phyloP scores from a whole-genome alignment of 2,329 filamentous ascomycete genomes.

The Alternaria novae-zelandiae region DNA sequence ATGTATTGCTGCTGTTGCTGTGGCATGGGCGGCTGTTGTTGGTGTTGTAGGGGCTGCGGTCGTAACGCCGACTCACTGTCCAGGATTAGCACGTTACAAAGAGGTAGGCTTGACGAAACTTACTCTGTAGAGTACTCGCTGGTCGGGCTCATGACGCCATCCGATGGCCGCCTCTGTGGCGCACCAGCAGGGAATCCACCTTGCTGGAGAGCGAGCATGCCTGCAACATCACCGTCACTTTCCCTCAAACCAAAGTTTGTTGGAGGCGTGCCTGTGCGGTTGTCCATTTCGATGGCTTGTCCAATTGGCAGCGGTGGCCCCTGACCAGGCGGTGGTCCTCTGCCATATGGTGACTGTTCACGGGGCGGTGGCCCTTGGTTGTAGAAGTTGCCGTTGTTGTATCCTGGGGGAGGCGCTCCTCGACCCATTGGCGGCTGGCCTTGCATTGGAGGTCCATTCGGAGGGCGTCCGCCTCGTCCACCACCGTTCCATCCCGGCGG shows the following conservation, averaged over 20 bases:
- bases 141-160: slow-evolving; percentile 57
- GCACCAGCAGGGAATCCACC: slow-evolving; percentile 38
- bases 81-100: slow-evolving; percentile 2
- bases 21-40: slow-evolving; percentile 21
- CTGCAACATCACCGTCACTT: slow-evolving; percentile 74
- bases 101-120: slow-evolving; percentile 41
- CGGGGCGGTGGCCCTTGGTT: slow-evolving; percentile 48
- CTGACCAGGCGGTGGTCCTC: slow-evolving; percentile 62
- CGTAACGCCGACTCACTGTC: slow-evolving; percentile 17
- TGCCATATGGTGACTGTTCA: slow-evolving; percentile 50
- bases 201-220: slow-evolving; percentile 76
- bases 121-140: slow-evolving; percentile 80
- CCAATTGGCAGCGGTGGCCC: slow-evolving; percentile 54
- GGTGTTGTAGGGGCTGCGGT: slow-evolving; percentile 26
- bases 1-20: slow-evolving; percentile 45
- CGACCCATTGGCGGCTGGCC: slow-evolving; percentile 48
- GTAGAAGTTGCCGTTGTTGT: slow-evolving; percentile 48
- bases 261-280: slow-evolving; percentile 51
- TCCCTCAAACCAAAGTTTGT: slow-evolving; percentile 57
- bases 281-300: slow-evolving; percentile 82
- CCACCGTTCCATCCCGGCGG: slow-evolving; percentile 50
- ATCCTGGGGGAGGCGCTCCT: slow-evolving; percentile 52
- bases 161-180: slow-evolving; percentile 33
- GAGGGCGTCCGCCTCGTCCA: slow-evolving; percentile 43
- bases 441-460: slow-evolving; percentile 41